Conservation (phyloP, 2,329 filamentous ascomycete species). For the Coniochaeta sp. region DNA sequence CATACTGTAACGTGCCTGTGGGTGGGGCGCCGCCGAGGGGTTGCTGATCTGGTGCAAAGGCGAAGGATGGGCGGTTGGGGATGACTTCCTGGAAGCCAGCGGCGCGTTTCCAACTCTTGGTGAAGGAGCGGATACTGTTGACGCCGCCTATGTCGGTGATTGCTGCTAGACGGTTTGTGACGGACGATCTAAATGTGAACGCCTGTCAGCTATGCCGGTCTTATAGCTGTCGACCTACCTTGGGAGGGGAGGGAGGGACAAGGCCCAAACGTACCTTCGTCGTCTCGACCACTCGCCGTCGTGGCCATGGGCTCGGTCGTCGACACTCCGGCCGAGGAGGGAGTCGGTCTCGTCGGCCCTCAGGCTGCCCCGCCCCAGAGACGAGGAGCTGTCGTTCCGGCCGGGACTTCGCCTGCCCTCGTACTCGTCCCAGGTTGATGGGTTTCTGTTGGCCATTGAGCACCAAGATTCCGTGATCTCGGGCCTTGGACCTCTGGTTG, state of each 20-base stretch:
- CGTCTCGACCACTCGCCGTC: conserved; percentile 22
- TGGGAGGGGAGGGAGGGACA: not conserved
- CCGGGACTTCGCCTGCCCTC: conserved; percentile 32
- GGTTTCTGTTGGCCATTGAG: conserved; percentile 23
- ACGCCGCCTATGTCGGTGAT: conserved; percentile 74
- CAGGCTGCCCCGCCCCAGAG: conserved; percentile 30
- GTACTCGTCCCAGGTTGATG: conserved; percentile 39
- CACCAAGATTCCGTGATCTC: not conserved
- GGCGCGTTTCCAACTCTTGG: conserved; percentile 85
- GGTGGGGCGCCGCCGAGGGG: conserved; percentile 27
- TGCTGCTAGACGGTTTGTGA: conserved; percentile 47
- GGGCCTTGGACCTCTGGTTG: not conserved
- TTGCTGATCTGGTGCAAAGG: conserved; percentile 52
- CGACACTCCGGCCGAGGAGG: conserved; percentile 29
- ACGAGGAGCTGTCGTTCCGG: conserved; percentile 31
- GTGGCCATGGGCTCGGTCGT: conserved; percentile 20
- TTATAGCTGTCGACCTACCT: not conserved
- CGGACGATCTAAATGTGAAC: conserved; percentile 44
- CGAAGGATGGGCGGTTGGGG: conserved; percentile 68
- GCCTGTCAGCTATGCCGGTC: not conserved
- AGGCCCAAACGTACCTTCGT: conserved; percentile 27
- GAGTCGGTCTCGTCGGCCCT: conserved; percentile 35
- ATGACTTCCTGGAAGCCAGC: conserved; percentile 84
- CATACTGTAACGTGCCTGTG: conserved; percentile 26
- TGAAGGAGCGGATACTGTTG: conserved; percentile 92